Evolutionary conservation across 2,329 filamentous ascomycete genomes (phyloP).

Genomic region (Alternaria tenuissima): DNA sequence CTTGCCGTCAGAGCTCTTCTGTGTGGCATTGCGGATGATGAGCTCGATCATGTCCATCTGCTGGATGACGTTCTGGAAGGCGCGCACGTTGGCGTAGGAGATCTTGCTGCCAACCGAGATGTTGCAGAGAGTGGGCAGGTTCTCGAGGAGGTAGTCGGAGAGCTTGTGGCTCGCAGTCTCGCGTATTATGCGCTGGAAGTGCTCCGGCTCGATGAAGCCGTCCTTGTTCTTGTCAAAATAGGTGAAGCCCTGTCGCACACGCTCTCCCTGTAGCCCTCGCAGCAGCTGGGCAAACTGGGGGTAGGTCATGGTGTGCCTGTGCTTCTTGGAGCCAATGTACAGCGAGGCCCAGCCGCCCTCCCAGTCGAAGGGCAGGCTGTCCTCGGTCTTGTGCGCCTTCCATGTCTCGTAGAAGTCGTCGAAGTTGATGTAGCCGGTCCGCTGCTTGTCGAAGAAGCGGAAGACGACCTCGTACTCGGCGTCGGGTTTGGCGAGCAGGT

Average conservation of each 20-base stretch:
- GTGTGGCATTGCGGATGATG: conserved; percentile 85
- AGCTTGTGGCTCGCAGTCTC: conserved; percentile 96
- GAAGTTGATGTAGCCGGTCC: conserved; percentile 86
- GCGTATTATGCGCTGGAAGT: conserved; percentile 95
- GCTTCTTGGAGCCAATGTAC: conserved; percentile 88
- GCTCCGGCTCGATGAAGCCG: conserved; percentile 92
- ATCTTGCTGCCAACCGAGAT: conserved; percentile 92
- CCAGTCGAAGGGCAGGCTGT: conserved; percentile 94
- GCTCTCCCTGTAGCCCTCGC: conserved; percentile 92
- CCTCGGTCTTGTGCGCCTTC: conserved; percentile 84
- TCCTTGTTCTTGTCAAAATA: conserved; percentile 89
- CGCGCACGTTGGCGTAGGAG: conserved; percentile 95
- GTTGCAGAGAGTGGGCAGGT: conserved; percentile 92
- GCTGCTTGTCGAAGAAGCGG: conserved; percentile 89
- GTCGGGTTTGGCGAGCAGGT: conserved; percentile 90
- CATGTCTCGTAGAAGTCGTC: conserved; percentile 86
- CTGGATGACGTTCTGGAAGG: conserved; percentile 96
- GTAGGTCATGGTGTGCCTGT: conserved; percentile 91
- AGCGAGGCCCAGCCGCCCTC: conserved; percentile 95
- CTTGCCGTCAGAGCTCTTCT: conserved; percentile 85
- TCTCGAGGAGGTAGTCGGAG: conserved; percentile 91
- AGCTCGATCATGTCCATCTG: conserved; percentile 98
- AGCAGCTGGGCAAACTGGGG: conserved; percentile 98
- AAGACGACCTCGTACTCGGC: conserved; percentile 99
- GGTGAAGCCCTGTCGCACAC: conserved; percentile 94